These are phyloP conservation scores for Primulina eburnea DNA, from an alignment of 257 asterid genomes.

Conservation along the genomic window DNA sequence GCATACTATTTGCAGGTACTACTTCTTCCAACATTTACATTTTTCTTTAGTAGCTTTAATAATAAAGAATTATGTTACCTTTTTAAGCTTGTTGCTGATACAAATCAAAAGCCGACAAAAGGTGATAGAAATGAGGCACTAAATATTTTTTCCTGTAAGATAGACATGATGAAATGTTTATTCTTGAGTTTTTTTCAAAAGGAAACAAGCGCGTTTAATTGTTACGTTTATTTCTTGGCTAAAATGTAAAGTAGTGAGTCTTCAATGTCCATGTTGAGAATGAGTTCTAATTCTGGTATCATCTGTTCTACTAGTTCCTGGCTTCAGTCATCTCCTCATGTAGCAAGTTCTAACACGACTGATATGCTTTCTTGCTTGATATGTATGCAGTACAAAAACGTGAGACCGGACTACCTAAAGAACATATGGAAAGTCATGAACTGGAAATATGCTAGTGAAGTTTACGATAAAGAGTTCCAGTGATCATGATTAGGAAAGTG, in stretches of 20 bases:
- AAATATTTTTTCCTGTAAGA: neutral
- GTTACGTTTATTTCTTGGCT: neutral
- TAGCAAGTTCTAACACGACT: conserved; percentile 7
- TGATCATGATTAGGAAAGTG: conserved; percentile 17
- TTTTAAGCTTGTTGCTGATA: neutral
- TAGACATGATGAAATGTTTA: neutral
- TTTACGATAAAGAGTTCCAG: conserved; percentile 53
- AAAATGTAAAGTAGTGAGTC: neutral
- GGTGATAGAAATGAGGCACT: neutral
- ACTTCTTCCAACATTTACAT: neutral
- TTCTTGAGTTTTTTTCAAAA: neutral
- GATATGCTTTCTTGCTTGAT: conserved; percentile 2
- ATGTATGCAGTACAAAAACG: conserved; percentile 71
- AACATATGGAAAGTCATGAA: conserved; percentile 74
- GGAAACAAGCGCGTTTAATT: neutral
- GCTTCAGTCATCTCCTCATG: neutral
- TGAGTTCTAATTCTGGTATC: neutral
- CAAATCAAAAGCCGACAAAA: neutral
- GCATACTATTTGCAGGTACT: conserved; percentile 83
- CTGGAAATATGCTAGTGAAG: conserved; percentile 73
- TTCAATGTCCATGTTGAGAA: neutral
- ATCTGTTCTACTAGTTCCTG: too few species aligned
- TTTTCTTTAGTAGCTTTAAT: neutral
- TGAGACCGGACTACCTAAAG: conserved; percentile 73
- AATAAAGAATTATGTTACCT: conserved; percentile 5